Evolutionary conservation across 1,284 basidiomycete species (phyloP), one percentile per base, ranked within the genome.

Genomic region (Agroathelia rolfsii): DNA sequence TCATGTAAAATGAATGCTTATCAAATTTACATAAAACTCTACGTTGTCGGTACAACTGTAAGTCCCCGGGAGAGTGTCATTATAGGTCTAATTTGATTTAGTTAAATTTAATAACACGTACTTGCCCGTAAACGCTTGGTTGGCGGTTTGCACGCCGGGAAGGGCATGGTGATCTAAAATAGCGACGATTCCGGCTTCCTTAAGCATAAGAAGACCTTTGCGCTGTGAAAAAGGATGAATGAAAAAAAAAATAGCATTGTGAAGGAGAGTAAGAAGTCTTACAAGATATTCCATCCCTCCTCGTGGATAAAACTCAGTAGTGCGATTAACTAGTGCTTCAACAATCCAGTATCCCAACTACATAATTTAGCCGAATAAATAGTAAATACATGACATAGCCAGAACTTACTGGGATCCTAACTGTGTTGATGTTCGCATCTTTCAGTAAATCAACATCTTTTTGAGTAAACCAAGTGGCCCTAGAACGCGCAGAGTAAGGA

Each of bases 261-360:
- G 10, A 22, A n/a, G 14, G 18, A 6, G 9, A 13, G 20, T n/a
- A n/a, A 11, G 2, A 35, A 13, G 14, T 43, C 67, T 30, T 37
- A 80, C 81, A 20, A 86, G 61, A 36, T 76, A 66, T 6, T 49
- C 38, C 24, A 85, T 62, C 16, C 83, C 83, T 12, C 83, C 82
- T 22, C 70, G 65, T 10, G 81, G 74, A 46, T 68, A 86, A 28
- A 62, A 67, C 46, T 86, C 83, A 2, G 54, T 62, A 1, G 50
- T 47, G 3, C 74, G 63, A 46, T 83, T 49, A 0, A 86, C 82
- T 5, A 86, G 58, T 5, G 59, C 61, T 49, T 86, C 83, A 10
- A 86, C 56, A 28, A 86, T 76, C 83, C 83, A 87, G 48, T 77
- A 87, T 0, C 83, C 82, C 15, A 86, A 66, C 79, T 83, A 23